Base-by-base conservation (phyloP, 257 asterid species). In the Petunia secreta region DNA sequence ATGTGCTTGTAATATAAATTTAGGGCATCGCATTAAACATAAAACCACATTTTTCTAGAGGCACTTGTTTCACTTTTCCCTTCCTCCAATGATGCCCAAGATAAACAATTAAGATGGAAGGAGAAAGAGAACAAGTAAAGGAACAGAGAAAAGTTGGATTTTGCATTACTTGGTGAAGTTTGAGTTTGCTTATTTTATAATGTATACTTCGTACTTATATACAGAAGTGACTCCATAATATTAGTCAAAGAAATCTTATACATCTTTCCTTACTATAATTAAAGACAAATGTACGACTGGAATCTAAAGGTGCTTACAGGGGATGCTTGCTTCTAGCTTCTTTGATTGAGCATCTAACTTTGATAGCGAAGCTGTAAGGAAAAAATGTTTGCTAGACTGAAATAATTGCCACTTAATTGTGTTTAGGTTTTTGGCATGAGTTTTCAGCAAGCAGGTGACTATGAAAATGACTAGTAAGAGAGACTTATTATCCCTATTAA, bases 81-180 rank as follows among this genome's bases (percentile, higher is more conserved):
- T 63, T 34, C 44, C n/a, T 63, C 44, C 1, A 1, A 10, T 36
- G 41, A 36, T 63, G 68, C 38, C 67, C 43, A 9, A 4, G 41
- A 7, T 62, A 3, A 8, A 34, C 2, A 25, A 62, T 10, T 62
- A 36, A 8, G 43, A 34, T 62, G 41, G 67, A 62, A 62, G 15
- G 41, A 62, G 67, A 62, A 34, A 36, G 43, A 62, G 36, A 62
- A 62, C 15, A 36, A 62, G n/a, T 36, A 36, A 62, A 62, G 67
- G 41, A 36, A 10, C 43, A 36, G 41, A 10, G 7, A 9, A 62
- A 16, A 62, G 36, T 10, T 34, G 67, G 7, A 3, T 62, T 34
- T 41, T 25, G 41, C 41, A 62, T 62, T 62, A 62, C 67, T 62
- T 62, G 41, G 41, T 62, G 67, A 41, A 62, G 67, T 59, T 59